phyloP scores from a whole-genome alignment of 2,329 filamentous ascomycete genomes.

The Paracorniculantispora psalliotae region DNA sequence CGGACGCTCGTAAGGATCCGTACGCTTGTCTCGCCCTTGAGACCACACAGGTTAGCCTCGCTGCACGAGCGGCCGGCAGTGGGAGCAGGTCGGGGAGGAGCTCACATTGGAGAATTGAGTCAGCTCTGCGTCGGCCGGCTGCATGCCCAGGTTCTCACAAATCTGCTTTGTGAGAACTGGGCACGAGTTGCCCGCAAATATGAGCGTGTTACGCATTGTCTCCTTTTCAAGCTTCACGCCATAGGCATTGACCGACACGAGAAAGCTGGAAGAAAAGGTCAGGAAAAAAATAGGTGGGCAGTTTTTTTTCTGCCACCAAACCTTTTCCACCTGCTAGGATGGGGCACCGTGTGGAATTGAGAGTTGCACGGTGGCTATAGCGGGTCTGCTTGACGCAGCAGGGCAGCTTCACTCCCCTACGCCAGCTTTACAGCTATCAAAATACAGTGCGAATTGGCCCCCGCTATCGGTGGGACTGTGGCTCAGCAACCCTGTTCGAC shows the following conservation, averaged over 20 bases:
- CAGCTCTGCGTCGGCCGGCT: constrained; percentile 58
- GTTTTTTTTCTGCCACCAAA: constrained; percentile 7
- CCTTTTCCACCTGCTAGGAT: neutral
- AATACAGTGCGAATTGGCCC: constrained; percentile 10
- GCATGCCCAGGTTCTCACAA: constrained; percentile 64
- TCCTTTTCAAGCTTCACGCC: constrained; percentile 31
- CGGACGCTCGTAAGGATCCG: constrained; percentile 72
- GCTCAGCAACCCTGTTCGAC: neutral
- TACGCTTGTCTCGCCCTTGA: constrained; percentile 65
- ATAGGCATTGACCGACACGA: constrained; percentile 15
- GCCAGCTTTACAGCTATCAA: neutral
- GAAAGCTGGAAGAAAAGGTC: constrained; percentile 23
- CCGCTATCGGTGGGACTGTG: constrained; percentile 8
- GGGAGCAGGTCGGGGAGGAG: constrained; percentile 25
- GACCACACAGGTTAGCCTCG: constrained; percentile 16
- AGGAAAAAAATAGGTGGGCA: constrained; percentile 1
- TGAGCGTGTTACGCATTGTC: constrained; percentile 60
- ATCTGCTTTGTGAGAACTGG: constrained; percentile 60
- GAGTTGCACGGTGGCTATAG: neutral
- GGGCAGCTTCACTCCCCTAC: no score
- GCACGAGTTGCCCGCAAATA: constrained; percentile 64
- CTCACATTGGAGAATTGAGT: constrained; percentile 66
- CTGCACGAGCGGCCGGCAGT: neutral
- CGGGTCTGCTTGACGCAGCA: neutral
- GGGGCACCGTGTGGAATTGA: neutral